Evolutionary conservation across 495 filamentous ascomycete genomes (phyloP).

Genomic region (Penicillium goetzii): DNA sequence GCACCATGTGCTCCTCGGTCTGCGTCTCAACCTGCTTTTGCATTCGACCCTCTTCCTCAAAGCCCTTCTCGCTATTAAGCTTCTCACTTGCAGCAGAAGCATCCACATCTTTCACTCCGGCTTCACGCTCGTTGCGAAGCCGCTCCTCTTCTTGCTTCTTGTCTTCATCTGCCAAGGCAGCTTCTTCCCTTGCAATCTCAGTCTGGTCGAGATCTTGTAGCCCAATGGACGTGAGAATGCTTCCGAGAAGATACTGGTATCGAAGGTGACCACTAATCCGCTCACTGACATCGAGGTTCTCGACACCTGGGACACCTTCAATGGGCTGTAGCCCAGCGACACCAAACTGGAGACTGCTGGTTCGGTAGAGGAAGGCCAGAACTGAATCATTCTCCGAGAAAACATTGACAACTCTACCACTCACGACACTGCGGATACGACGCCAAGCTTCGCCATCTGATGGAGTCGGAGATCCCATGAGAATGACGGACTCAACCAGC

Average conservation of each 20-base stretch:
- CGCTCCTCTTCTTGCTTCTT: constrained; percentile 53
- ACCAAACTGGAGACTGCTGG: constrained; percentile 73
- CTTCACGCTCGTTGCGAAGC: constrained; percentile 51
- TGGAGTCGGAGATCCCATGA: constrained; percentile 84
- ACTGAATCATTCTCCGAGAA: constrained; percentile 78
- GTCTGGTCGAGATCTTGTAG: constrained; percentile 63
- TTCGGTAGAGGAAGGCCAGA: constrained; percentile 76
- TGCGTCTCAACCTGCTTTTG: constrained; percentile 52
- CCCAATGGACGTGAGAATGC: constrained; percentile 68
- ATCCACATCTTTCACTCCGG: constrained; percentile 44
- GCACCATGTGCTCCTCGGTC: constrained; percentile 55
- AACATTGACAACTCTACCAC: constrained; percentile 75
- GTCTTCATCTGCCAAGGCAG: constrained; percentile 60
- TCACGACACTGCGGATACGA: constrained; percentile 70
- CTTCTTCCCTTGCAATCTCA: constrained; percentile 62
- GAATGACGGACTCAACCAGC: constrained; percentile 77
- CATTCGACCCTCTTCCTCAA: constrained; percentile 42
- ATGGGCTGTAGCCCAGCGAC: constrained; percentile 75
- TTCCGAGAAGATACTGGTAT: constrained; percentile 70
- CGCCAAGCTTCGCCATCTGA: constrained; percentile 67
- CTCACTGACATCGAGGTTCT: constrained; percentile 76
- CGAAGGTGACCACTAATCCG: constrained; percentile 72
- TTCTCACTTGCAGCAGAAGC: constrained; percentile 35
- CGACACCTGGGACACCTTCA: constrained; percentile 65
- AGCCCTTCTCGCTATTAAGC: constrained; percentile 37